phyloP scores from a whole-genome alignment of 768 basidiomycete genomes.

The Lentinula aciculospora region DNA sequence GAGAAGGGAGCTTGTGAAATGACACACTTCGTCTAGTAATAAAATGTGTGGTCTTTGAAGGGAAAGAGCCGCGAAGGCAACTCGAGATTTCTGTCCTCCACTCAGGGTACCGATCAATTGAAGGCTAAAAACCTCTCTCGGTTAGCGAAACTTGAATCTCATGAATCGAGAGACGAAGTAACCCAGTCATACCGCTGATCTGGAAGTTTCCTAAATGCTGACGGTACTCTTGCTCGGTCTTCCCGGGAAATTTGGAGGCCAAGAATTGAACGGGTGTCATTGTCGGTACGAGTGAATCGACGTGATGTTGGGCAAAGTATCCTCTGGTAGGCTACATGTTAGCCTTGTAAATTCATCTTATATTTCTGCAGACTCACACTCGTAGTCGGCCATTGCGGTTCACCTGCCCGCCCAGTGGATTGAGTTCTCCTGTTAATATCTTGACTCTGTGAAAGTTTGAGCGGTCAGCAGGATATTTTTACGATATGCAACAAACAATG shows the following conservation, averaged over 20 bases:
- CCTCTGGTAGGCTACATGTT: constrained; percentile 41
- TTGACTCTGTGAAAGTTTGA: constrained; percentile 62
- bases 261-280: constrained; percentile 95
- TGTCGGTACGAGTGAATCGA: constrained; percentile 79
- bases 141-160: not conserved
- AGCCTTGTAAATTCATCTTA: not conserved
- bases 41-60: constrained; percentile 88
- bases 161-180: constrained; percentile 15
- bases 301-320: constrained; percentile 94
- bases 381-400: constrained; percentile 89
- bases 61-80: constrained; percentile 85
- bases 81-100: constrained; percentile 95
- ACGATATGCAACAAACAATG: constrained; percentile 48
- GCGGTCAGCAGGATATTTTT: not conserved
- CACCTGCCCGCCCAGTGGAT: constrained; percentile 71
- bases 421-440: constrained; percentile 79
- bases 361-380: constrained; percentile 45
- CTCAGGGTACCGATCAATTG: constrained; percentile 89
- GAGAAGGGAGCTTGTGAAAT: not conserved
- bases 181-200: constrained; percentile 95
- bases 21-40: constrained; percentile 82
- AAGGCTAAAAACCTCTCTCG: constrained; percentile 35
- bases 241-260: constrained; percentile 87
- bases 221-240: constrained; percentile 94
- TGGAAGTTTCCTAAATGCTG: constrained; percentile 95